phyloP scores from a whole-genome alignment of 306 rosid species.

The Rosa multiflora region DNA sequence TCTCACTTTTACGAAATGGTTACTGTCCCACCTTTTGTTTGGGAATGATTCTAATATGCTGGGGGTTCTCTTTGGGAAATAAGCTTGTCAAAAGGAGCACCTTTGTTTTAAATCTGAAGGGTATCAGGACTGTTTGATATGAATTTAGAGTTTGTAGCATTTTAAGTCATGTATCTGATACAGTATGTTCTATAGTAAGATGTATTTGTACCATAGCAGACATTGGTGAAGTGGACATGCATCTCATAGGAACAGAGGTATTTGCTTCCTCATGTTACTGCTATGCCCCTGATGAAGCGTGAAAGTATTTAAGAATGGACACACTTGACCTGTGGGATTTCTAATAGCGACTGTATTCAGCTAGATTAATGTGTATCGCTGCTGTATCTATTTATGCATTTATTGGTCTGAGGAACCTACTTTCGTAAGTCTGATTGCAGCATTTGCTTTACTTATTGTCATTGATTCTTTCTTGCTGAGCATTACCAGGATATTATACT shows the following conservation, averaged over 20 bases:
- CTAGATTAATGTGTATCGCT: background rate
- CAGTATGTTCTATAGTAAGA: background rate
- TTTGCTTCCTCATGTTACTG: background rate
- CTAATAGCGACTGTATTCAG: background rate
- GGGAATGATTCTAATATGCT: background rate
- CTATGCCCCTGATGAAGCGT: background rate
- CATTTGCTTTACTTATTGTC: background rate
- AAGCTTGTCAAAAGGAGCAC: background rate
- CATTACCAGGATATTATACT: background rate
- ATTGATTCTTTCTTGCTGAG: background rate
- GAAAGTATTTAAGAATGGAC: background rate
- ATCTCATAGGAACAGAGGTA: background rate
- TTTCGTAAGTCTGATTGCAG: background rate
- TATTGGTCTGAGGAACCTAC: background rate
- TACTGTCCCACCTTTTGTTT: background rate
- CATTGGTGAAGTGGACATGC: background rate
- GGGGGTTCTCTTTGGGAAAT: background rate
- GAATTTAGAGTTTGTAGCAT: background rate
- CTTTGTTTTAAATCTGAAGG: background rate
- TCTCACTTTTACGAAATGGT: background rate
- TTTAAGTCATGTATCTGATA: background rate
- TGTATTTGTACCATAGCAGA: background rate
- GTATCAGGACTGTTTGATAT: background rate
- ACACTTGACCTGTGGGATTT: background rate
- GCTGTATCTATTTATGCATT: background rate